Conservation (phyloP, 352 stramenopile genomes). For the Phytophthora pluvialis region DNA sequence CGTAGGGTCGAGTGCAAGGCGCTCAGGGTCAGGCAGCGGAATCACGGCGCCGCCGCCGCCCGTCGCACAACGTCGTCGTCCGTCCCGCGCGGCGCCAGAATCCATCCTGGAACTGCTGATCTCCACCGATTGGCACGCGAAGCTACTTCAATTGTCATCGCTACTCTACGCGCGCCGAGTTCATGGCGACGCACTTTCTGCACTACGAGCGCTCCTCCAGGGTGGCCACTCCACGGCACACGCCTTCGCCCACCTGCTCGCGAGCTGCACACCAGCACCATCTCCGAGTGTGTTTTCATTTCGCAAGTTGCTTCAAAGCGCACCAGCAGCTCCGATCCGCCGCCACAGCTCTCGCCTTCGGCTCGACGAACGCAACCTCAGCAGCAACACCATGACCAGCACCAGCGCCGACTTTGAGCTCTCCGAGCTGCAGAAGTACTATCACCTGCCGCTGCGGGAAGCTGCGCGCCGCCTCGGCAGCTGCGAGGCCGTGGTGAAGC, state of each 20-base stretch:
- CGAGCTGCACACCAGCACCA: constrained; percentile 30
- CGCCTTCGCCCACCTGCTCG: constrained; percentile 27
- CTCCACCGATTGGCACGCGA: constrained; percentile 39
- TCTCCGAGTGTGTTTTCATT: constrained; percentile 36
- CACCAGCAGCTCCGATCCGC: constrained; percentile 21
- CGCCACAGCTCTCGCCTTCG: constrained; percentile 1
- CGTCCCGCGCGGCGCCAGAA: constrained; percentile 27
- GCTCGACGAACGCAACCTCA: constrained; percentile 4
- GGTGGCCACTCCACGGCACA: constrained; percentile 20
- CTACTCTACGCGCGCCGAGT: constrained; percentile 32
- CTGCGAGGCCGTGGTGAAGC: constrained; percentile 86
- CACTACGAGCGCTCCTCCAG: constrained; percentile 15
- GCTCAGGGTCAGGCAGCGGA: constrained; percentile 17
- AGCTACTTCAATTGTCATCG: constrained; percentile 39
- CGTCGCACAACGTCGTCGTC: constrained; percentile 35
- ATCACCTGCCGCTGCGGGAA: constrained; percentile 83
- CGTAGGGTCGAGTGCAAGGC: constrained; percentile 1
- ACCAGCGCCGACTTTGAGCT: constrained; percentile 81
- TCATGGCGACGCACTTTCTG: constrained; percentile 36
- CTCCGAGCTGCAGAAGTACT: constrained; percentile 85
- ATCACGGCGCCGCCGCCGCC: constrained; percentile 17
- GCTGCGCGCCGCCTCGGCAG: constrained; percentile 73
- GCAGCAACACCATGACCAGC: constrained; percentile 39
- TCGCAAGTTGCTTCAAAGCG: constrained; percentile 40
- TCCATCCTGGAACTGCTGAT: constrained; percentile 34